Base-by-base conservation (phyloP, 208 protist genomes). In the Herpetomonas samuelpessoai region DNA sequence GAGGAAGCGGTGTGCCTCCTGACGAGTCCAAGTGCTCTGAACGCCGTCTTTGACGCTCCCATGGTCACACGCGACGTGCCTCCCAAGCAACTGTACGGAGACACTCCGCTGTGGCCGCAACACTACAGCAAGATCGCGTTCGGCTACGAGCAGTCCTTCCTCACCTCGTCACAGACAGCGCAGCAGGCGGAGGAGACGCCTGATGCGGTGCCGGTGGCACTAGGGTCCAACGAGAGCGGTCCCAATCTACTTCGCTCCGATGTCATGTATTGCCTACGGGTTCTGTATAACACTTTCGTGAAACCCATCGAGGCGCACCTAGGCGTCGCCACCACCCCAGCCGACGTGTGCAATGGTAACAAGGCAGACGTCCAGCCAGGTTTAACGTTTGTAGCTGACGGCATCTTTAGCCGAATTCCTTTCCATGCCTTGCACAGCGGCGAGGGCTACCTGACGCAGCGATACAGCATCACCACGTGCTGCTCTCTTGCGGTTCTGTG, bases 21-120 rank as follows among this genome's bases (percentile, higher is more conserved):
- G 3, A 65, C 35, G 60, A 68, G 49, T 31, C 30, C 60, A n/a
- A 78, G 63, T 28, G 76, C 76, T 18, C 53, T 82, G 3, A 62
- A 57, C 22, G n/a, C 47, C 9, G 3, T 69, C 4, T 67, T 82
- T 21, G 76, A 82, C 49, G 65, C 58, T 0, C 63, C 61, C 0
- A 70, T 82, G 66, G 57, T 28, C 7, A 71, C 66, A 1, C 24
- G 16, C 35, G 57, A 51, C 50, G 12, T 30, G 26, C n/a, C 4
- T 4, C 27, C 14, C 18, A 4, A 7, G 53, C 51, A 16, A 2
- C 22, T 80, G 14, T 85, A 85, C 57, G 78, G 78, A 10, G 78
- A 85, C 39, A 85, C 78, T 2, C 73, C 78, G 18, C 66, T 85
- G 4, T 85, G 78, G 74, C 78, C 78, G 22, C 78, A 85, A 51